These are phyloP conservation scores for Tulasnella sp. DNA, from an alignment of 768 basidiomycete species.

Conservation along the genomic window DNA sequence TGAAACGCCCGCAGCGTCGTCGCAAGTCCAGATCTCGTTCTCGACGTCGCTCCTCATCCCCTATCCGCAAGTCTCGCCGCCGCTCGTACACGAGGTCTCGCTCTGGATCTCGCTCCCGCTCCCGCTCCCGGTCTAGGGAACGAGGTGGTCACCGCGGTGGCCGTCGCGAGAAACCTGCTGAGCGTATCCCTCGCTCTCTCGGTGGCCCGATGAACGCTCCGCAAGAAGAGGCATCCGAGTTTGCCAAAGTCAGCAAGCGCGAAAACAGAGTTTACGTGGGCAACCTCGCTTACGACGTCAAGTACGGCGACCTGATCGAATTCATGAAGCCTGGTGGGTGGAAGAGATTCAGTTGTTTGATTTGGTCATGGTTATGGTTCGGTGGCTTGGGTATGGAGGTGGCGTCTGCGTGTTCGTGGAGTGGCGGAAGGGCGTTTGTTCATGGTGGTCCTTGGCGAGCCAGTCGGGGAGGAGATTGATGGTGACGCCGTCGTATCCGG, in stretches of 20 bases:
- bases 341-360: conserved; percentile 23
- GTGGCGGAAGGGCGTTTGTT: background rate
- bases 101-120: conserved; percentile 58
- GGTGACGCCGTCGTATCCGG: conserved; percentile 23
- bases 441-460: background rate
- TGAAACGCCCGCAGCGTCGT: conserved; percentile 51
- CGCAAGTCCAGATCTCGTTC: conserved; percentile 52
- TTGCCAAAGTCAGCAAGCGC: conserved; percentile 92
- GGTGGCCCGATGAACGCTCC: conserved; percentile 87
- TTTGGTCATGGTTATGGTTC: conserved; percentile 27
- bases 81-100: conserved; percentile 32
- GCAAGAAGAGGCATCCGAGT: conserved; percentile 91
- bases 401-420: conserved; percentile 2
- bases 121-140: conserved; percentile 49
- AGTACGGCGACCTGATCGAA: conserved; percentile 98
- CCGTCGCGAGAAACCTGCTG: conserved; percentile 42
- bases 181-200: conserved; percentile 72
- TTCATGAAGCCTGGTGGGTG: conserved; percentile 82
- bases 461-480: conserved; percentile 12
- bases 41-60: conserved; percentile 42
- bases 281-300: conserved; percentile 98
- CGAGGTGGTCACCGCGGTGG: conserved; percentile 47
- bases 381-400: conserved; percentile 19
- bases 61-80: conserved; percentile 34
- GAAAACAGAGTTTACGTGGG: conserved; percentile 99